A percentile compares a stretch with the other conserved stretches of the same genome.
Evolutionary conservation across 2,329 filamentous ascomycete genomes (phyloP).

Genomic region (Cladosporium sp.): DNA sequence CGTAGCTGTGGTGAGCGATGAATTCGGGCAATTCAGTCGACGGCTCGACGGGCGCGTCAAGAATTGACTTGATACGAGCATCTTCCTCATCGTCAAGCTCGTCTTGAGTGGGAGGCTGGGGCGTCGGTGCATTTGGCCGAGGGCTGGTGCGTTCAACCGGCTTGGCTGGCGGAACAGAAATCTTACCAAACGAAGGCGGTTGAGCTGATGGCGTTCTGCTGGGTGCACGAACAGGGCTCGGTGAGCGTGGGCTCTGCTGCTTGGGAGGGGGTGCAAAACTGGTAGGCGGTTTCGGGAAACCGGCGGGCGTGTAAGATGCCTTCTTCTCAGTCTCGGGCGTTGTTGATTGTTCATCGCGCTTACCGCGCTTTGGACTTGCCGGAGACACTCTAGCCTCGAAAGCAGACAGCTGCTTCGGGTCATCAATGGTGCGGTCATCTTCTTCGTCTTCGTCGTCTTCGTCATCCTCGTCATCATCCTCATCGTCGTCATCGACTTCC

Average conservation of each 20-base stretch:
- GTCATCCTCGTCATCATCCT: conserved; percentile 29
- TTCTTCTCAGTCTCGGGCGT: conserved; percentile 24
- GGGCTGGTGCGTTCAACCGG: conserved; percentile 30
- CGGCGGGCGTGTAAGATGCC: conserved; percentile 32
- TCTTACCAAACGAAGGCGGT: conserved; percentile 19
- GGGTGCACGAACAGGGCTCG: conserved; percentile 62
- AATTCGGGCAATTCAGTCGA: conserved; percentile 63
- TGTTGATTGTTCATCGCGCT: conserved; percentile 16
- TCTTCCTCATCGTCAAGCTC: conserved; percentile 64
- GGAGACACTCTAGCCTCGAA: conserved; percentile 25
- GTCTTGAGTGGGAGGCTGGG: conserved; percentile 35
- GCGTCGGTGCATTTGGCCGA: conserved; percentile 23
- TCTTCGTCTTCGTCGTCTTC: conserved; percentile 38
- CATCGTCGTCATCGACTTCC: conserved; percentile 30
- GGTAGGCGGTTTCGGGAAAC: conserved; percentile 39
- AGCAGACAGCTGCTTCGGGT: conserved; percentile 20
- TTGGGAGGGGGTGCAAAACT: conserved; percentile 35
- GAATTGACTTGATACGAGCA: conserved; percentile 59
- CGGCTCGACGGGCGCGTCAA: conserved; percentile 58
- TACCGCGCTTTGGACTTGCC: conserved; percentile 17
- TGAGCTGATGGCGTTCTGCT: conserved; percentile 29
- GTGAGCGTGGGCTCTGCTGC: conserved; percentile 58
- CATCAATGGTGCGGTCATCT: conserved; percentile 41
- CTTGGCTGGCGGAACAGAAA: conserved; percentile 29
- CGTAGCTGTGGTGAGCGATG: conserved; percentile 51